These are phyloP conservation scores for Plasmodium chabaudi DNA, from an alignment of 169 alveolate species.

Conservation along the genomic window DNA sequence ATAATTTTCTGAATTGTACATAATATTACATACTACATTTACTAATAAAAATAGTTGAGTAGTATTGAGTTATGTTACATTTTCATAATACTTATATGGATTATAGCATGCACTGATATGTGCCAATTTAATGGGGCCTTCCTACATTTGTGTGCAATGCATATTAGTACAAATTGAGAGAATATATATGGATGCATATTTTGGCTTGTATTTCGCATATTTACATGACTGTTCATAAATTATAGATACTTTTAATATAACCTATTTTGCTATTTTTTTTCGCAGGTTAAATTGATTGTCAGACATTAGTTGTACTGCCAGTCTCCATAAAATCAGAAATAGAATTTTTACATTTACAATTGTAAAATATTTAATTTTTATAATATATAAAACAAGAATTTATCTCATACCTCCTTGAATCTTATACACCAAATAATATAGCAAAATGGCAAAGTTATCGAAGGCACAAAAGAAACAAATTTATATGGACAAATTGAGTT, in stretches of 20 bases:
- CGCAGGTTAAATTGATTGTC: slow-evolving; percentile 77
- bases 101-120: no score
- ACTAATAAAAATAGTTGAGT: no score
- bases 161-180: no score
- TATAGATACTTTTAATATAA: background rate
- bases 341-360: background rate
- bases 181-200: no score
- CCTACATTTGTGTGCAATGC: no score
- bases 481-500: slow-evolving; percentile 90
- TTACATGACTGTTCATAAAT: slow-evolving; percentile 6
- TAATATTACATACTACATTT: no score
- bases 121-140: no score
- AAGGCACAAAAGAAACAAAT: slow-evolving; percentile 90
- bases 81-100: no score
- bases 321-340: slow-evolving; percentile 70
- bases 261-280: slow-evolving; percentile 3
- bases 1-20: no score
- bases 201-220: background rate
- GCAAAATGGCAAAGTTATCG: slow-evolving; percentile 89
- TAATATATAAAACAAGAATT: background rate
- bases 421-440: background rate
- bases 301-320: slow-evolving; percentile 77
- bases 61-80: no score
- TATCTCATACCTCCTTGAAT: background rate
- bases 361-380: slow-evolving; percentile 15